Evolutionary conservation across 2,329 filamentous ascomycete genomes (phyloP), one percentile per base, ranked within the genome.

Genomic region (Alternaria dauci): DNA sequence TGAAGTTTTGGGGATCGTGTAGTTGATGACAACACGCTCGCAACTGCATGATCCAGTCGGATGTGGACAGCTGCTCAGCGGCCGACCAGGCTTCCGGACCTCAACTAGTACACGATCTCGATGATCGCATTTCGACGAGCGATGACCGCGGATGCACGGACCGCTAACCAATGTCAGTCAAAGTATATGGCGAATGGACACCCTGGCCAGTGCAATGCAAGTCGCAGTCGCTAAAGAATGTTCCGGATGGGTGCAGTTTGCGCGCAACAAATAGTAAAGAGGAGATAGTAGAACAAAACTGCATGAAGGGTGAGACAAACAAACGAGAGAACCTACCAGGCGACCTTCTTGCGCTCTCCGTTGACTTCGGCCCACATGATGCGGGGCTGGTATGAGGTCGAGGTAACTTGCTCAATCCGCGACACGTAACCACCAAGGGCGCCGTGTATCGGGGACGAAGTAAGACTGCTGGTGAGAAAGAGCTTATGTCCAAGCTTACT

Each of bases 131-230:
- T 90, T 91, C 53, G 89, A 91, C 30, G 90, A 92, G 70, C 90
- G 88, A 77, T 92, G 90, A 58, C 90, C 90, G 71, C 89, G 88
- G 69, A 92, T 92, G 76, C 90, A 92, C 72, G 89, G 89, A 82
- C 87, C 87, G 78, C 89, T 92, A 69, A 47, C 57, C 48, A 25
- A 39, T 34, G 59, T 72, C 51, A 75, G 68, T 56, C 46, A 47
- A 30, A 47, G 47, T 36, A 47, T 23, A 55, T 12, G 14, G 36
- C 44, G 42, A 38, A 61, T 38, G 30, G 46, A 34, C 41, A 36
- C n/a, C 36, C 44, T 50, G 30, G 8, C 28, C 23, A 36, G 32
- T 43, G 16, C 26, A 38, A 43, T 48, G 30, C 18, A 42, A 55
- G 44, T 28, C 12, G 39, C 30, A 30, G 20, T 50, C 46, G 46